Evolutionary conservation across 192 early-diverging fungal species (phyloP).

Genomic region (Globomyces pollinis-pini): DNA sequence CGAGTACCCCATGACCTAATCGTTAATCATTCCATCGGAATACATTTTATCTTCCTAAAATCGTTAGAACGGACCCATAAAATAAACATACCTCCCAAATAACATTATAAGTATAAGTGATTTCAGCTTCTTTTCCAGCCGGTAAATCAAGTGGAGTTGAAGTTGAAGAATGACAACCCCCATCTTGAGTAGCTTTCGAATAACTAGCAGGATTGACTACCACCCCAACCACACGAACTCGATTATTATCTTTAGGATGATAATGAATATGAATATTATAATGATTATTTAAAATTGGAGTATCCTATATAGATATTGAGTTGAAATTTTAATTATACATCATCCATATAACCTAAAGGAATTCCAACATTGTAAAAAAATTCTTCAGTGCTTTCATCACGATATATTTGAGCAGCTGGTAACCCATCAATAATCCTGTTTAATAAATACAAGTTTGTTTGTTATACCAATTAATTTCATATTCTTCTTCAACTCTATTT

Average conservation of each 20-base stretch:
- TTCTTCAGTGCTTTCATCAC: constrained; percentile 32
- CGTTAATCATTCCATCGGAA: no score
- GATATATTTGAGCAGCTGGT: constrained; percentile 55
- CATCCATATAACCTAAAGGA: constrained; percentile 45
- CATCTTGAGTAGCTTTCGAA: background rate
- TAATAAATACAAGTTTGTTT: no score
- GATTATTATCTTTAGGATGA: constrained; percentile 55
- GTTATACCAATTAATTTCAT: no score
- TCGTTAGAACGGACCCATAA: no score
- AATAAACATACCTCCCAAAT: constrained; percentile 29
- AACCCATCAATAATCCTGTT: constrained; percentile 80
- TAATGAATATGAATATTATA: constrained; percentile 79
- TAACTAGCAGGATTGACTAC: constrained; percentile 53
- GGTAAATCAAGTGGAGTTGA: constrained; percentile 12
- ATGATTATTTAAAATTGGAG: constrained; percentile 66
- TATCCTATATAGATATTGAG: no score
- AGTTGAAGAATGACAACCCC: constrained; percentile 5
- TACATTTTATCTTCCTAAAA: constrained; percentile 19
- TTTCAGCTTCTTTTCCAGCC: constrained; percentile 17
- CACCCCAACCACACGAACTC: constrained; percentile 82
- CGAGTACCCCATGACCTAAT: constrained; percentile 52
- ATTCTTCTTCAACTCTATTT: constrained; percentile 51
- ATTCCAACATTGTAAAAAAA: constrained; percentile 75
- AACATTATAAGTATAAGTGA: constrained; percentile 45
- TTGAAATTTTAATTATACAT: no score